Base-by-base conservation (phyloP, 1,284 basidiomycete genomes). In the Sporisorium exsertum region DNA sequence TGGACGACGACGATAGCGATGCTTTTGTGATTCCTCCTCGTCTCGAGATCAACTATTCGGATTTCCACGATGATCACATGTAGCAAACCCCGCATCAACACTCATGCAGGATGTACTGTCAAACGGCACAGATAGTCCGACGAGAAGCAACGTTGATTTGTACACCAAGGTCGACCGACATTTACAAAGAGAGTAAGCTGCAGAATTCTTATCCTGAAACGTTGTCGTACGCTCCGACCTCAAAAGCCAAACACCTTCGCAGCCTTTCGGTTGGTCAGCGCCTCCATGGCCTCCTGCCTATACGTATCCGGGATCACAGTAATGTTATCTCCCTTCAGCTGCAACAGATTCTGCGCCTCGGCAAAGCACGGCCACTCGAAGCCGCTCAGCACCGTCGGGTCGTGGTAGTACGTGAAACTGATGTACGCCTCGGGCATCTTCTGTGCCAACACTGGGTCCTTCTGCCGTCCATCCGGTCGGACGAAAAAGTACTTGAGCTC, bases 1-100 rank as follows among this genome's bases (percentile, higher is more conserved):
- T 51, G 1, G 80, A 83, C 55, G 72, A 83, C 49, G 81, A 83
- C 57, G 53, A 59, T 6, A 51, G 69, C 47, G 60, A 75, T 15
- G 27, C 40, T 3, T 81, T 83, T 52, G 67, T 81, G 26, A 79
- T 83, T 42, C 74, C 80, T 5, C 80, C 80, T n/a, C 51, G 77
- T n/a, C 56, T 83, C 16, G 80, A 81, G 59, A 64, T 63, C 10
- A 68, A 76, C 52, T 72, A 53, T 43, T 72, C 68, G 1, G 68
- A 68, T 16, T 70, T 76, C 37, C 66, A 75, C 43, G 57, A 67
- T 26, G 72, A 75, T 37, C 66, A 70, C 16, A n/a, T 58, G 24
- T 75, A 24, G 54, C 24, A 37, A 33, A 29, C 20, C 5, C 26
- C 33, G 5, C 13, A 42, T 51, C 20, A 32, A 59, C 8, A 22